phyloP scores from a whole-genome alignment of 352 stramenopile genomes.

The Globisporangium okanoganense region DNA sequence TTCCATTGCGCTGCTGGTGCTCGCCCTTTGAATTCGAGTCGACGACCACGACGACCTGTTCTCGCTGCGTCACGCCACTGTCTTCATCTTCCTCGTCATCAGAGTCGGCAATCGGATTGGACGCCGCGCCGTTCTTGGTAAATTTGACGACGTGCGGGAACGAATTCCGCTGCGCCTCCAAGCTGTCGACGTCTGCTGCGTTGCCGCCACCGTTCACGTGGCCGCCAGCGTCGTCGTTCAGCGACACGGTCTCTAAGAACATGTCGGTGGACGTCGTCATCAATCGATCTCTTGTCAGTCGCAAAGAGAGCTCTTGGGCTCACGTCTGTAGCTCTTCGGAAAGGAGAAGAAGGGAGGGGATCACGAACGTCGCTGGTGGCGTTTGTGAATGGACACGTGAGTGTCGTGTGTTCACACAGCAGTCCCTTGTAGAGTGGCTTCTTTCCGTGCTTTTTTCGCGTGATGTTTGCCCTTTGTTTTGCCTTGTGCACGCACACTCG shows the following conservation, averaged over 20 bases:
- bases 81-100: constrained; percentile 21
- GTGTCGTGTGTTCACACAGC: neutral
- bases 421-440: neutral
- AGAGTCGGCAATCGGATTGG: constrained; percentile 21
- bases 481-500: neutral
- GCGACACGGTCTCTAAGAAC: constrained; percentile 73
- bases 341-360: no score
- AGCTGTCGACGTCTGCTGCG: constrained; percentile 29
- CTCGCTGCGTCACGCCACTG: constrained; percentile 14
- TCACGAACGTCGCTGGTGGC: neutral
- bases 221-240: constrained; percentile 54
- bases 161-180: constrained; percentile 42
- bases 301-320: neutral
- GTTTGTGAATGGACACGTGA: neutral
- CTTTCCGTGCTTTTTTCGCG: neutral
- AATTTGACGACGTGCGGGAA: constrained; percentile 26
- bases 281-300: neutral
- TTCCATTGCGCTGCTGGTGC: constrained; percentile 18
- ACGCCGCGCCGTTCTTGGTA: constrained; percentile 7
- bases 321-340: neutral
- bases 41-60: constrained; percentile 39
- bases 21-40: constrained; percentile 12
- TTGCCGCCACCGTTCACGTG: constrained; percentile 14
- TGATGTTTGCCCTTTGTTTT: neutral
- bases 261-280: constrained; percentile 35